A percentile compares a stretch with the other conserved stretches of the same genome.
phyloP scores from a whole-genome alignment of 495 filamentous ascomycete genomes.

The Talaromyces wortmannii region DNA sequence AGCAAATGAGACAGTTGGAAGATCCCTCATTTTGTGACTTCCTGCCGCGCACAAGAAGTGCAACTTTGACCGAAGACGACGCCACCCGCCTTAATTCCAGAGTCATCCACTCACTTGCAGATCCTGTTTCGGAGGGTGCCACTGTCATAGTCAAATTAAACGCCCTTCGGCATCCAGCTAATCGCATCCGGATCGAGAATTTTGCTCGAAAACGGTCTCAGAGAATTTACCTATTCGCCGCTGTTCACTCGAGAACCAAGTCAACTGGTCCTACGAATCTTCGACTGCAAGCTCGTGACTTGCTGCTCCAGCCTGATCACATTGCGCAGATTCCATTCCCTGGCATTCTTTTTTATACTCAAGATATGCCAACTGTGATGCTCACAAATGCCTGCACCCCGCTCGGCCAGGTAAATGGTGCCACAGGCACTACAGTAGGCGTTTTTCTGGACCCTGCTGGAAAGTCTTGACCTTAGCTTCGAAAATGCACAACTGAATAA shows the following conservation, averaged over 20 bases:
- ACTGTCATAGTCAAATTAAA: neutral
- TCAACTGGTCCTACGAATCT: constrained; percentile 8
- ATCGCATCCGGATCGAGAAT: neutral
- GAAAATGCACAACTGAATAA: too few relatives aligned
- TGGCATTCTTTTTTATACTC: constrained; percentile 9
- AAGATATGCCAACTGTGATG: constrained; percentile 5
- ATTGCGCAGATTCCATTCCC: constrained; percentile 6
- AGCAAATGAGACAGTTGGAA: constrained; percentile 4
- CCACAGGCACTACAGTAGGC: constrained; percentile 2
- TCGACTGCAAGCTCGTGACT: neutral
- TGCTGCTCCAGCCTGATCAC: neutral
- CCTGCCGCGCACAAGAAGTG: neutral
- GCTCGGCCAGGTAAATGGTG: constrained; percentile 9
- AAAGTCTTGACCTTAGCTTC: too few relatives aligned
- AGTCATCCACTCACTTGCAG: neutral
- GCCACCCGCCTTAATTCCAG: neutral
- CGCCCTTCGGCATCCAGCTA: neutral
- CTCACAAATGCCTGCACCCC: constrained; percentile 6
- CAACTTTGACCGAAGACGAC: neutral
- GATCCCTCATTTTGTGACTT: constrained; percentile 1
- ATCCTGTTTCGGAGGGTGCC: neutral
- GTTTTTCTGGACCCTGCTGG: constrained; percentile 9
- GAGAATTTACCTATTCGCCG: neutral
- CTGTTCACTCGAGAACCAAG: neutral
- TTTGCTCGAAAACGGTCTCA: neutral